phyloP scores from a whole-genome alignment of 2,329 filamentous ascomycete species.

The Aspergillus sp. region DNA sequence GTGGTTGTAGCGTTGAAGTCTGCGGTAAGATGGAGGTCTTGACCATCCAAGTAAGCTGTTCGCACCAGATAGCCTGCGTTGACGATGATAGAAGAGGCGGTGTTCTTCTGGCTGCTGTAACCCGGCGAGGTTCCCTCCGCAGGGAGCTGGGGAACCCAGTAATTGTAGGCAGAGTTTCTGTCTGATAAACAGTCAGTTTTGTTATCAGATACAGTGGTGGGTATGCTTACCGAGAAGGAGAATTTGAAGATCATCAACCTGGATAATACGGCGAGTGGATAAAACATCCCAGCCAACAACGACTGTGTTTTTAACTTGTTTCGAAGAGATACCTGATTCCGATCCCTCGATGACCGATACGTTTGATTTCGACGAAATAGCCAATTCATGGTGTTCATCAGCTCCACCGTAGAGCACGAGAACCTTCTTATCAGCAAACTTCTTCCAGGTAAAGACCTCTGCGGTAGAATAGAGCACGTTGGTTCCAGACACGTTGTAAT shows the following conservation, averaged over 20 bases:
- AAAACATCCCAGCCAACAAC: slow-evolving; percentile 53
- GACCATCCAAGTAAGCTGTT: slow-evolving; percentile 49
- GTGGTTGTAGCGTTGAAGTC: slow-evolving; percentile 67
- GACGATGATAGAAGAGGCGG: slow-evolving; percentile 34
- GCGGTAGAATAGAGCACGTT: slow-evolving; percentile 41
- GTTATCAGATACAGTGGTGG: not conserved
- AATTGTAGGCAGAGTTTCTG: slow-evolving; percentile 43
- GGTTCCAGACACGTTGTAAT: slow-evolving; percentile 36
- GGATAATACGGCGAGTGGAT: slow-evolving; percentile 37
- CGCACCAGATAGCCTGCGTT: slow-evolving; percentile 41
- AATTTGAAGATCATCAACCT: slow-evolving; percentile 45
- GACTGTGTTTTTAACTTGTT: slow-evolving; percentile 21
- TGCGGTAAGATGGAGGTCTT: slow-evolving; percentile 59
- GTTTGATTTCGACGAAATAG: slow-evolving; percentile 24
- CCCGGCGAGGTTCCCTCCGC: slow-evolving; percentile 19
- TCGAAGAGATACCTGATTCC: slow-evolving; percentile 20
- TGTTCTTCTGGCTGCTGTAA: slow-evolving; percentile 24
- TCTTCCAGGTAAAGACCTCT: slow-evolving; percentile 50
- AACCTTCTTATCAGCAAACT: slow-evolving; percentile 52
- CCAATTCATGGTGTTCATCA: slow-evolving; percentile 38
- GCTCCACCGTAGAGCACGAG: slow-evolving; percentile 37
- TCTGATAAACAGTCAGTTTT: slow-evolving; percentile 37
- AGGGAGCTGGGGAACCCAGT: slow-evolving; percentile 39
- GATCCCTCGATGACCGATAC: slow-evolving; percentile 30
- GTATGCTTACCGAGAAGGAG: slow-evolving; percentile 47